Evolutionary conservation across 768 basidiomycete species (phyloP), one percentile per base, ranked within the genome.

Genomic region (Boletus subcaerulescens): DNA sequence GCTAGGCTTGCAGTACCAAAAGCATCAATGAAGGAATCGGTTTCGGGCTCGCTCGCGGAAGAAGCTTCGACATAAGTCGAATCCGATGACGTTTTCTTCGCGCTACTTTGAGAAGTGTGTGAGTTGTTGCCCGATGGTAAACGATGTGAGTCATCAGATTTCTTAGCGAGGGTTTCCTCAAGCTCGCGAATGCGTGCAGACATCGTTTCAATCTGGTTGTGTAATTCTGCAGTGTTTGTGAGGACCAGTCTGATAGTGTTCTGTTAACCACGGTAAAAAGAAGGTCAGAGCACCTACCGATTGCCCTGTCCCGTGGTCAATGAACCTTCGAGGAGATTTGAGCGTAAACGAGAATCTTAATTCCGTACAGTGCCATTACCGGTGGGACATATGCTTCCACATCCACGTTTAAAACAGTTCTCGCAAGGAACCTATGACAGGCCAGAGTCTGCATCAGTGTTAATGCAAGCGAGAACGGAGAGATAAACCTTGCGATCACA

Each of bases 341-440:
- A 61, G 54, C 36, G 36, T 31, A 10, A 40, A 48, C 35, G 14
- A 36, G 29, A n/a, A 48, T 50, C 58, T 43, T 38, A 35, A 47
- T 33, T 39, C 13, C 33, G 2, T 14, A 60, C 26, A 11, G n/a
- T 26, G 24, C 36, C 20, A 26, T 58, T 59, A 85, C 89, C 89
- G 52, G 85, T 82, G n/a, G 89, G 89, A 70, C 89, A 91, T 53
- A 91, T 86, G 17, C 82, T 74, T 22, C 81, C 82, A 63, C 87
- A 91, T 33, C 89, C 89, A 63, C 88, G 77, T 53, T 85, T 85
- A 22, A 81, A 80, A 64, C 89, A 91, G 66, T 83, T 89, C 70
- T 86, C 85, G 71, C 89, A 91, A 12, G 89, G 89, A 33, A 89
- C 77, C 87, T 90, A 60, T 24, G 45, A 45, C 38, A 13, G 35